Evolutionary conservation across 306 rosid genomes (phyloP), one percentile per base, ranked within the genome.

Genomic region (Dicorynia guianensis): DNA sequence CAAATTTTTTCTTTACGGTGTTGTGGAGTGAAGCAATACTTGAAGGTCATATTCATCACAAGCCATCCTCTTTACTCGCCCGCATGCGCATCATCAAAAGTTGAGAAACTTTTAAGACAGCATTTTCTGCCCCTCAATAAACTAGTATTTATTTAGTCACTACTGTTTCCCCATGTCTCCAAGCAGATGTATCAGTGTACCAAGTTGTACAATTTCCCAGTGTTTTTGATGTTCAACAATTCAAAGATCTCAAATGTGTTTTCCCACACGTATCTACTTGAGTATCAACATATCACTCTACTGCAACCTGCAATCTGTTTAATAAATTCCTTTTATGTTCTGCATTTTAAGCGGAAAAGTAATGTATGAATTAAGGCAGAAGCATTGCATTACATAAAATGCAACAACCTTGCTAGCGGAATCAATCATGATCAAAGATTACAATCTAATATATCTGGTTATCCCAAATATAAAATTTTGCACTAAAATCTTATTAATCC

Each of bases 1-100:
- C n/a, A 42, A 2, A 66, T 67, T 54, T 15, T 69, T 7, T 13
- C 68, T 67, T 55, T 82, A 65, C 80, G 82, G 89, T 38, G 1
- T 25, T 1, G 30, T 25, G 18, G 38, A 55, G 69, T 85, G 84
- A 81, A 85, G 73, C 36, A 40, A 47, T 25, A 30, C 49, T 65
- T 55, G 69, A 76, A 58, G 68, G 34, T 55, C 63, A 40, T 53
- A 7, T 49, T 17, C 48, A 9, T 48, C 47, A 14, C 71, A 71
- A 72, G 75, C 78, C 78, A 70, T 33, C 39, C 52, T 14, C 61
- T 13, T 11, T n/a, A 67, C 53, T 60, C 48, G 42, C 49, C 48
- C 42, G 65, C 68, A 20, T 35, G 65, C 36, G 20, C 13, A 59
- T 47, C 50, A 60, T 48, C 39, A 17, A 35, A 9, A 40, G 1